These are phyloP conservation scores for Saturnispora halmiae DNA, from an alignment of 805 yeast genomes.

Conservation along the genomic window DNA sequence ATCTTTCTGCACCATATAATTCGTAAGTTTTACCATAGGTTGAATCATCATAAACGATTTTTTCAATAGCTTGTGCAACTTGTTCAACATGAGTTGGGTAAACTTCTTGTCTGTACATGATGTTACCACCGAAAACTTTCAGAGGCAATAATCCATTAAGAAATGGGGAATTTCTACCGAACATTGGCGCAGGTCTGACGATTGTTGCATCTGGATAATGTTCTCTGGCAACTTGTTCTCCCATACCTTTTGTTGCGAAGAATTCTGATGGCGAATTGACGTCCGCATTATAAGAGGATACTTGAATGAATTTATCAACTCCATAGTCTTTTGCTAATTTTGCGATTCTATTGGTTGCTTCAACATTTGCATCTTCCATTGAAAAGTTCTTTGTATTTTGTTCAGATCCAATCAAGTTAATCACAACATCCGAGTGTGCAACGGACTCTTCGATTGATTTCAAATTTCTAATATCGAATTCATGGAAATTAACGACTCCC, in stretches of 20 bases:
- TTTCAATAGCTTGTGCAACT: constrained; percentile 71
- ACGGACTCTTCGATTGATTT: constrained; percentile 69
- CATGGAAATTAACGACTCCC: constrained; percentile 79
- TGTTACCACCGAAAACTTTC: constrained; percentile 52
- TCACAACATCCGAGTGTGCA: constrained; percentile 73
- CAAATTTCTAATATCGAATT: constrained; percentile 72
- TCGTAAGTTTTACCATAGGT: constrained; percentile 72
- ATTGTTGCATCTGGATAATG: constrained; percentile 69
- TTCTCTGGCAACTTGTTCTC: constrained; percentile 62
- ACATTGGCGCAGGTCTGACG: constrained; percentile 78
- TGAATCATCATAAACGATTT: constrained; percentile 71
- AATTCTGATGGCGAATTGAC: constrained; percentile 59
- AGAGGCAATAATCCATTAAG: constrained; percentile 51
- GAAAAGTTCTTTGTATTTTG: constrained; percentile 69
- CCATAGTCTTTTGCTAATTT: constrained; percentile 59
- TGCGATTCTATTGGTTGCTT: constrained; percentile 68
- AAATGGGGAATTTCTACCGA: constrained; percentile 64
- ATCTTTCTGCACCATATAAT: constrained; percentile 61
- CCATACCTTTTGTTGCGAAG: constrained; percentile 71
- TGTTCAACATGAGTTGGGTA: constrained; percentile 71
- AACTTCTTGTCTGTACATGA: constrained; percentile 55
- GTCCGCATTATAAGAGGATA: constrained; percentile 70
- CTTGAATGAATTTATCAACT: constrained; percentile 68
- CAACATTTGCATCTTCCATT: constrained; percentile 78
- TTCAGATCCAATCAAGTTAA: constrained; percentile 70